Evolutionary conservation across 371 early-diverging fungal genomes (phyloP), one percentile per base, ranked within the genome.

Genomic region (Mucor lusitanicus): DNA sequence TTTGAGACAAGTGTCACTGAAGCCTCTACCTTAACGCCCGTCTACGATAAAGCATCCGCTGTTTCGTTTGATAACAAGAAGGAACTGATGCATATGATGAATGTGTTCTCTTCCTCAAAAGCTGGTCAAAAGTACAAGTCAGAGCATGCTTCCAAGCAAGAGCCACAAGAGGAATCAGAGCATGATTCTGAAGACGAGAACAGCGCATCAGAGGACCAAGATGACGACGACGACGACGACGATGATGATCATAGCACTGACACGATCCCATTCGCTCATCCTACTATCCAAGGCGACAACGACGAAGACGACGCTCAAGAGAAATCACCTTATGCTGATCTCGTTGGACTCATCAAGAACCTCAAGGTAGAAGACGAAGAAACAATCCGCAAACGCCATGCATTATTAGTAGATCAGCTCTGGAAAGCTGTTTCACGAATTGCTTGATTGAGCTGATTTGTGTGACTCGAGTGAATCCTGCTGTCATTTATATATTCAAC

Each of bases 31-130:
- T 25, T 44, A n/a, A 59, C 15, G 21, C 71, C 68, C 15, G 42
- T 33, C 27, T 35, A 59, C 30, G 55, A 70, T 33, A 8, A 61
- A 15, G 32, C 67, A 15, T 42, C 69, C 0, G 59, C 66, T n/a
- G 19, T 27, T 19, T 44, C 69, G 11, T 71, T 63, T 64, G 56
- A 67, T 17, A 48, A 66, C 32, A 72, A 74, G 50, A 76, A 78
- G 27, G 67, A 75, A 19, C 23, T 81, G n/a, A 56, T 81, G 25
- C 72, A 73, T 30, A 74, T 81, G 73, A 67, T 81, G 55, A 81
- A 81, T 61, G 74, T 71, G 21, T 74, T 81, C n/a, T 70, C 69
- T 9, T 63, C 74, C 6, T 58, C 81, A 13, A 32, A 64, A 23
- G n/a, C 2, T 28, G 28, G n/a, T 0, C 56, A 56, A 56, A 32